Evolutionary conservation across 352 stramenopile genomes (phyloP), one percentile per base, ranked within the genome.

Genomic region (Phytopythium chamaehyphon): DNA sequence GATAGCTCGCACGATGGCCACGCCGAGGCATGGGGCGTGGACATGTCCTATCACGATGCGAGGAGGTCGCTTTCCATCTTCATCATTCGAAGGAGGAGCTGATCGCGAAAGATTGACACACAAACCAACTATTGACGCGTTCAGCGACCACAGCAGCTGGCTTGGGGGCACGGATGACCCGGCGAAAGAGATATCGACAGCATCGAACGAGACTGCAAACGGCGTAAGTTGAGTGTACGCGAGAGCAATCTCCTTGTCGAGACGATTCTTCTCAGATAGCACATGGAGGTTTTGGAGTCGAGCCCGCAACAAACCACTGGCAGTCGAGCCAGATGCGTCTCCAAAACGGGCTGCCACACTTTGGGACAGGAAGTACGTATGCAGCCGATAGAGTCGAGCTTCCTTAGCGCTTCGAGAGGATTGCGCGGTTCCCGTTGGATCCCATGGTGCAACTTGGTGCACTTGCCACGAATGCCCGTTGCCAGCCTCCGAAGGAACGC

Each of bases 401-500:
- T 95, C 85, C 55, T 92, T 93, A 42, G 81, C 90, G 57, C 79
- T 86, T 28, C 83, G 70, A 28, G 83, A 61, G 12, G 79, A 68
- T 53, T 91, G 83, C 6, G 73, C 82, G 15, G 69, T 57, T 15
- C 74, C 74, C 1, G 72, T 61, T 1, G 82, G 71, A n/a, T 90
- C 77, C 82, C 82, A 93, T 12, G 82, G 79, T 18, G 60, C 64
- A 8, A 93, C 68, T 24, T 66, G 65, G 40, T 89, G 73, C 37
- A 93, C 57, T 2, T 40, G 48, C 82, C 82, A 93, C 14, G 49
- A 57, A 16, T 66, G 64, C 45, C 51, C 61, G 0, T 28, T 19
- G 6, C 15, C 46, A 35, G 28, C 33, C 1, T 42, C 53, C 0
- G 68, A 75, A 2, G 85, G 81, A 24, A 95, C 71, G 26, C 85